phyloP scores from a whole-genome alignment of 352 stramenopile species.

The Phytopythium oedochilum region DNA sequence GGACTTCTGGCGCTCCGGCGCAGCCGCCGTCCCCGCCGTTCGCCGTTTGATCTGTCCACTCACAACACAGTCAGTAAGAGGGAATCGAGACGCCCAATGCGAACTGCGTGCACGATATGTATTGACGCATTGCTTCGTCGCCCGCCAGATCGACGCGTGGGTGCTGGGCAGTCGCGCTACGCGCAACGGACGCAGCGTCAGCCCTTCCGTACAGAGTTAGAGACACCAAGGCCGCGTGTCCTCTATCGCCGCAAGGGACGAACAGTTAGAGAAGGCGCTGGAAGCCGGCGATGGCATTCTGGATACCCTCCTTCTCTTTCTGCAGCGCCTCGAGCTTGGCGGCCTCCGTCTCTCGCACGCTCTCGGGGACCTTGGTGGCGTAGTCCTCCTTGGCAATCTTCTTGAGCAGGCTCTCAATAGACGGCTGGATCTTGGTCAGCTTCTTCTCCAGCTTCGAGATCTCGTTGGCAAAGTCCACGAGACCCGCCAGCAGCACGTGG shows the following conservation, averaged over 20 bases:
- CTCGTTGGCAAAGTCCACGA: constrained; percentile 88
- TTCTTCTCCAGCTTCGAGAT: constrained; percentile 90
- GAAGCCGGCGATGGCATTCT: constrained; percentile 73
- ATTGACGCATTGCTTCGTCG: not conserved
- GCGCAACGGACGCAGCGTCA: not conserved
- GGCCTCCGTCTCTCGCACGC: constrained; percentile 69
- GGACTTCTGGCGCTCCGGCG: not conserved
- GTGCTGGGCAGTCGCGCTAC: not conserved
- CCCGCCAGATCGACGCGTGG: not conserved
- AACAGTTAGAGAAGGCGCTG: constrained; percentile 57
- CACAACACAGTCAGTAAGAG: not conserved
- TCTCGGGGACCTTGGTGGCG: constrained; percentile 71
- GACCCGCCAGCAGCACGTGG: constrained; percentile 76
- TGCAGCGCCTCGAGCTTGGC: constrained; percentile 73
- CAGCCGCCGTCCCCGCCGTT: not conserved
- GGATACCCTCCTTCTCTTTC: constrained; percentile 79
- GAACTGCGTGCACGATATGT: not conserved
- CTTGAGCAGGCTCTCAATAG: constrained; percentile 68
- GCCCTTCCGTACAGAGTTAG: not conserved
- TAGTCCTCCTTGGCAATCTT: constrained; percentile 84
- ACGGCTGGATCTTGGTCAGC: constrained; percentile 72
- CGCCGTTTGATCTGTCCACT: not conserved
- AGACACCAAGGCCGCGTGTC: not conserved
- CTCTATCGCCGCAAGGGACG: not conserved
- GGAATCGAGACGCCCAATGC: not conserved